Base-by-base conservation (phyloP, 2,329 filamentous ascomycete species). In the Trichoderma citrinoviride region DNA sequence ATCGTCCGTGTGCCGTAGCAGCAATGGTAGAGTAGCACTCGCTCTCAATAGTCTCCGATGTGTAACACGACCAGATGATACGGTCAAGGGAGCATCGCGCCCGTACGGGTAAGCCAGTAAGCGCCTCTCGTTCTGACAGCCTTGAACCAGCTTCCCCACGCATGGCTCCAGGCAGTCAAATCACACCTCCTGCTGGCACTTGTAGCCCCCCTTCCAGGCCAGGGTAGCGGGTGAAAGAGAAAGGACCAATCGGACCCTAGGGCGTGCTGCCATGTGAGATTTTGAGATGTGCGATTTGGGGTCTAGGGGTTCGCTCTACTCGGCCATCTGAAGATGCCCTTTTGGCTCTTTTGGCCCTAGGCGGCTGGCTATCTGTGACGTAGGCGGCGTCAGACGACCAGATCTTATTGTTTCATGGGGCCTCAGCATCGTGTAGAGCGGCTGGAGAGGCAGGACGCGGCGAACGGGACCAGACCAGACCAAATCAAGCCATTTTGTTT, bases 241-340 rank as follows among this genome's bases (percentile, higher is more conserved):
- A 37, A 14, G 25, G 44, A 10, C 49, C 60, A 62, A 62, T 62
- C 60, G 52, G 47, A 54, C 60, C 60, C 49, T 37, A 54, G 49
- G 49, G 19, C 25, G 23, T 33, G 49, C 49, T 62, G 60, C 60
- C 60, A 62, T 62, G 60, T 62, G 60, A 54, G 60, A 62, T 62
- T 62, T 62, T 62, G 60, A 58, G 60, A 62, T 46, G 60, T 46
- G 60, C 52, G 60, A 62, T 53, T 46, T 62, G 49, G 60, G 60
- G 60, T 46, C 49, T 61, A 17, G 21, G 58, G 54, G 58, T 21
- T 44, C 49, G 15, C 40, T 53, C 21, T 61, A 14, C 40, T 44
- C 33, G 27, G 49, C 58, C 21, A 53, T 62, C 60, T 61, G 47
- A 44, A 61, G 58, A 54, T 46, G 37, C 58, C 46, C n/a, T 29